Evolutionary conservation across 1,284 basidiomycete species (phyloP).

Genomic region (Rhodotorula sp.): DNA sequence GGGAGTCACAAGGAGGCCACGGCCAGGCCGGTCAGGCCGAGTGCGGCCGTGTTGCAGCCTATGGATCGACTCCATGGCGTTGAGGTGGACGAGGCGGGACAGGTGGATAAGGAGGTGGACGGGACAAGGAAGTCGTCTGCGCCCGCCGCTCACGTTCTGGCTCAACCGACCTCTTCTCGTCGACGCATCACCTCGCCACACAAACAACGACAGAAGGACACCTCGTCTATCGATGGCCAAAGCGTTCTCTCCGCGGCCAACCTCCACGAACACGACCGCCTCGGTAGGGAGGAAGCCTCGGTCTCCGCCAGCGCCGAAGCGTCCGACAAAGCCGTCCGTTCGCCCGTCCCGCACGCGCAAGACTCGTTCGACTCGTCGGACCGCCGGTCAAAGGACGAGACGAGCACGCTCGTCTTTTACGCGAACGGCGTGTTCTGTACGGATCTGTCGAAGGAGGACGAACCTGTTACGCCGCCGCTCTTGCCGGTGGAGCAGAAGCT

Average conservation of each 20-base stretch:
- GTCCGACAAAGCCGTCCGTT: no score
- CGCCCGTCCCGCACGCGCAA: no score
- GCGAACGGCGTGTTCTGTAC: conserved; percentile 33
- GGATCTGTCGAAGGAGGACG: conserved; percentile 31
- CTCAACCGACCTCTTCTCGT: background rate
- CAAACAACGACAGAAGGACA: background rate
- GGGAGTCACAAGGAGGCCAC: background rate
- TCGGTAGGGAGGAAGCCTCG: background rate
- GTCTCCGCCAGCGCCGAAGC: no score
- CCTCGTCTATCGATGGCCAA: background rate
- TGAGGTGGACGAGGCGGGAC: background rate
- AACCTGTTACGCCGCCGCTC: conserved; percentile 2
- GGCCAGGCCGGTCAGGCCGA: background rate
- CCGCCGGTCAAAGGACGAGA: background rate
- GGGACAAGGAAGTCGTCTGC: background rate
- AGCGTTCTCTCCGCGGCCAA: conserved; percentile 5
- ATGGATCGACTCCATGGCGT: conserved; percentile 12
- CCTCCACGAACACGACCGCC: background rate
- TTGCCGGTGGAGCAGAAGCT: background rate
- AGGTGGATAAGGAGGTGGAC: no score
- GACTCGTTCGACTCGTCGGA: no score
- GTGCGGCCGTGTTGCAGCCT: conserved; percentile 18
- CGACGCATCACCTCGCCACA: background rate
- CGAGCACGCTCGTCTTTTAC: conserved; percentile 35
- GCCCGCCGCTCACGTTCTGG: background rate